Evolutionary conservation across 495 filamentous ascomycete species (phyloP).

Genomic region (Neurospora terricola): DNA sequence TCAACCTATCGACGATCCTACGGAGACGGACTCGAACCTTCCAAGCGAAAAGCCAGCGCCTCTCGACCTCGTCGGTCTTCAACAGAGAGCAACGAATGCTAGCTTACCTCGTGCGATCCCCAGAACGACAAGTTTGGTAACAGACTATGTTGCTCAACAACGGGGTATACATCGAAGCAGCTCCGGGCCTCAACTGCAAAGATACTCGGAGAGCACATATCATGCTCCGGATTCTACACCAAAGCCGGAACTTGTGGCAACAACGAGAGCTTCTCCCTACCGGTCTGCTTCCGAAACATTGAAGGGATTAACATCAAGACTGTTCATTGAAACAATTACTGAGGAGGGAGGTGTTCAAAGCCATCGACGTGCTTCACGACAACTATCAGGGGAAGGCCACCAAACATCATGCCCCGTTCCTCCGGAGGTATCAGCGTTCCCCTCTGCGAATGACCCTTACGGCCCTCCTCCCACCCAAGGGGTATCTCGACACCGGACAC

Average conservation of each 20-base stretch:
- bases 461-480: slow-evolving; percentile 18
- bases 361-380: not conserved
- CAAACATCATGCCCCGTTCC: not conserved
- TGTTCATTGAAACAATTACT: slow-evolving; percentile 27
- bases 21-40: slow-evolving; percentile 4
- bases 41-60: slow-evolving; percentile 46
- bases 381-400: not conserved
- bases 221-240: not conserved
- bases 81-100: slow-evolving; percentile 55
- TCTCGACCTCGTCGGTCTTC: slow-evolving; percentile 54
- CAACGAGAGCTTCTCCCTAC: slow-evolving; percentile 2
- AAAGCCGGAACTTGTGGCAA: slow-evolving; percentile 6
- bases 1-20: slow-evolving; percentile 24
- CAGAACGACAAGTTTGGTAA: slow-evolving; percentile 24
- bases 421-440: slow-evolving; percentile 4
- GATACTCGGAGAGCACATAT: slow-evolving; percentile 6
- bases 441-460: slow-evolving; percentile 9
- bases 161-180: slow-evolving; percentile 8
- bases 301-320: slow-evolving; percentile 6
- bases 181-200: slow-evolving; percentile 11
- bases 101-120: slow-evolving; percentile 26
- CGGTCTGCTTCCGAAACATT: slow-evolving; percentile 14
- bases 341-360: slow-evolving; percentile 24
- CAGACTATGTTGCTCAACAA: slow-evolving; percentile 11
- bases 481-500: slow-evolving; percentile 26